A percentile compares a stretch with the other conserved stretches of the same genome.
Conservation (phyloP, 345 rosid genomes). For the Physaria fendleri region DNA sequence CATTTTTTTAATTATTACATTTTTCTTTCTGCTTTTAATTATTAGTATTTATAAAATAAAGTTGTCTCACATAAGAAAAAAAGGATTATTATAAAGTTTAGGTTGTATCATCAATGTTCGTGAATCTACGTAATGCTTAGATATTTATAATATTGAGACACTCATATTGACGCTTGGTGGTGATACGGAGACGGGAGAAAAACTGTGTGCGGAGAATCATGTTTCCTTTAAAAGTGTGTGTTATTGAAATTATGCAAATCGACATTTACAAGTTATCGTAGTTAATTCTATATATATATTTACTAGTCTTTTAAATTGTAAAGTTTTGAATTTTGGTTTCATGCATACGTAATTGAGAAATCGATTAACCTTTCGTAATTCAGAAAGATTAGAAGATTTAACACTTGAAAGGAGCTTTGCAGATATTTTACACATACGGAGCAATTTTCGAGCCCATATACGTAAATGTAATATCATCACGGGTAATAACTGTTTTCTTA, state of each 20-base stretch:
- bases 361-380: too few species aligned
- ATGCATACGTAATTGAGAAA: neutral
- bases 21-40: slow-evolving; percentile 11
- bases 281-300: neutral
- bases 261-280: neutral
- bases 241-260: slow-evolving; percentile 1
- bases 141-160: neutral
- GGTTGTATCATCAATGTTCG: too few species aligned
- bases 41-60: neutral
- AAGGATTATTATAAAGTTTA: too few species aligned
- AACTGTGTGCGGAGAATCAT: slow-evolving; percentile 8
- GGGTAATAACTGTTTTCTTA: too few species aligned
- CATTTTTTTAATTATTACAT: slow-evolving; percentile 12
- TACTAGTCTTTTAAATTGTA: neutral
- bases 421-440: too few species aligned
- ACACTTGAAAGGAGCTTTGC: too few species aligned
- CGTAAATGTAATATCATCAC: too few species aligned
- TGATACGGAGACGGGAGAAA: slow-evolving; percentile 5
- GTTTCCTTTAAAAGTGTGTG: slow-evolving; percentile 2
- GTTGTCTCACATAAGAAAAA: too few species aligned
- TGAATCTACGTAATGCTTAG: slow-evolving; percentile 2
- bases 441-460: too few species aligned
- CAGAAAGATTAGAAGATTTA: too few species aligned
- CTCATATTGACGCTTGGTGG: slow-evolving; percentile 21
- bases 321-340: neutral